Evolutionary conservation across 805 yeast genomes (phyloP).

Genomic region (Candida boleticola): DNA sequence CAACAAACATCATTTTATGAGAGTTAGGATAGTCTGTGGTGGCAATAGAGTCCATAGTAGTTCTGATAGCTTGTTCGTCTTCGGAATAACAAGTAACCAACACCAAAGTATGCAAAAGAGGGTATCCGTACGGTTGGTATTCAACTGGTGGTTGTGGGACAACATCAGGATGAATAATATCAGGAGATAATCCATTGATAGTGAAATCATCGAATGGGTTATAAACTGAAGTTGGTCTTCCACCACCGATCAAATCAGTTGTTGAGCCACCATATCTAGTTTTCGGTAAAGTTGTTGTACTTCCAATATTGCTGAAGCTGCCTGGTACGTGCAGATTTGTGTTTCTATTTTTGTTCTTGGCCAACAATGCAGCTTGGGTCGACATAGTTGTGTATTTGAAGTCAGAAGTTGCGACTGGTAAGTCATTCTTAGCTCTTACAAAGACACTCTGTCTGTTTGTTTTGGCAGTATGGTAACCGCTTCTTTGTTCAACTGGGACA

Average conservation of each 20-base stretch:
- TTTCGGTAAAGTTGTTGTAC: constrained; percentile 69
- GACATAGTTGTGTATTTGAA: constrained; percentile 62
- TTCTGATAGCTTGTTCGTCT: constrained; percentile 79
- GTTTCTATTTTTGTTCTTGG: constrained; percentile 8
- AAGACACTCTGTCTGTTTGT: constrained; percentile 43
- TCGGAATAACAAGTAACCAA: constrained; percentile 93
- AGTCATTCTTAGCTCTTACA: constrained; percentile 24
- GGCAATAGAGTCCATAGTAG: constrained; percentile 89
- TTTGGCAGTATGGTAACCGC: constrained; percentile 39
- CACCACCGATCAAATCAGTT: constrained; percentile 27
- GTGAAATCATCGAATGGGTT: constrained; percentile 33
- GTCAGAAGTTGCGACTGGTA: constrained; percentile 19
- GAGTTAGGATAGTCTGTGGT: constrained; percentile 95
- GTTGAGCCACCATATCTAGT: constrained; percentile 43
- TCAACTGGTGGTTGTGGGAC: constrained; percentile 90
- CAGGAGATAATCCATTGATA: constrained; percentile 52
- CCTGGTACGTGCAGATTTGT: constrained; percentile 66
- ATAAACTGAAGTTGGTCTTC: constrained; percentile 24
- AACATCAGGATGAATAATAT: constrained; percentile 68
- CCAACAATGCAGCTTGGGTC: constrained; percentile 51
- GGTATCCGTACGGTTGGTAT: constrained; percentile 83
- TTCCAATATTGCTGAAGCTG: constrained; percentile 58
- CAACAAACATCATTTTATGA: constrained; percentile 78
- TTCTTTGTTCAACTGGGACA: constrained; percentile 52
- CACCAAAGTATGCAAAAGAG: constrained; percentile 50